These are phyloP conservation scores for Trichoderma harzianum DNA, from an alignment of 2,329 filamentous ascomycete genomes.

Conservation along the genomic window DNA sequence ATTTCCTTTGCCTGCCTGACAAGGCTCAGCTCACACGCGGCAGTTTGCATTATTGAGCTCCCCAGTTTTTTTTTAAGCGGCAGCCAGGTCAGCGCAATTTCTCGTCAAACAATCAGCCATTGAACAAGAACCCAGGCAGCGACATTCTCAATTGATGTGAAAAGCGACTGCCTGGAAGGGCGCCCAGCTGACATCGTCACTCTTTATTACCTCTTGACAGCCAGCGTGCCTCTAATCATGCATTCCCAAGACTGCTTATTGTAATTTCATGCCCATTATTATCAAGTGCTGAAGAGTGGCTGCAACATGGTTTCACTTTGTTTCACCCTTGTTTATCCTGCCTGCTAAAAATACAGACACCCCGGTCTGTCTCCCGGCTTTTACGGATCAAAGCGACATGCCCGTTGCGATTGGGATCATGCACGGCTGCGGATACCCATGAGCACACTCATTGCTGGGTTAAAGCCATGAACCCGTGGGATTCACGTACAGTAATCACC, in stretches of 20 bases:
- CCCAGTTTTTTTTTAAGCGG: not conserved
- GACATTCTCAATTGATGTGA: not conserved
- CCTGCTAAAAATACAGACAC: slow-evolving; percentile 7
- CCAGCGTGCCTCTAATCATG: not conserved
- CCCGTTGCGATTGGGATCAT: slow-evolving; percentile 1
- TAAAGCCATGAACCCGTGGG: not conserved
- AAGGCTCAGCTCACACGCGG: not conserved
- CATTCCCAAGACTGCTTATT: not conserved
- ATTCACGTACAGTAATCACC: not conserved
- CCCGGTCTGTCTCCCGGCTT: not conserved
- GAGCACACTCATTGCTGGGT: not conserved
- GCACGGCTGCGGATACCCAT: not conserved
- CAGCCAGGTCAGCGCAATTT: not conserved
- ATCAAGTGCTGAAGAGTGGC: not conserved
- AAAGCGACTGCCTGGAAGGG: not conserved
- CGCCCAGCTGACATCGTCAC: not conserved
- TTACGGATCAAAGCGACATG: not conserved
- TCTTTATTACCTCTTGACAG: not conserved
- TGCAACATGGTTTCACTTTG: not conserved
- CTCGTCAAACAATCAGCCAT: not conserved
- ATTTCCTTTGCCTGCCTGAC: not conserved
- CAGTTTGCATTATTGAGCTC: not conserved
- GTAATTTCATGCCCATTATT: not conserved
- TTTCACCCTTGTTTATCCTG: not conserved
- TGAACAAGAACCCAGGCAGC: not conserved